Percentiles rank a stretch among this genome's conserved stretches.
Evolutionary conservation across 2,329 filamentous ascomycete species (phyloP).

Genomic region (Claviceps sp.): DNA sequence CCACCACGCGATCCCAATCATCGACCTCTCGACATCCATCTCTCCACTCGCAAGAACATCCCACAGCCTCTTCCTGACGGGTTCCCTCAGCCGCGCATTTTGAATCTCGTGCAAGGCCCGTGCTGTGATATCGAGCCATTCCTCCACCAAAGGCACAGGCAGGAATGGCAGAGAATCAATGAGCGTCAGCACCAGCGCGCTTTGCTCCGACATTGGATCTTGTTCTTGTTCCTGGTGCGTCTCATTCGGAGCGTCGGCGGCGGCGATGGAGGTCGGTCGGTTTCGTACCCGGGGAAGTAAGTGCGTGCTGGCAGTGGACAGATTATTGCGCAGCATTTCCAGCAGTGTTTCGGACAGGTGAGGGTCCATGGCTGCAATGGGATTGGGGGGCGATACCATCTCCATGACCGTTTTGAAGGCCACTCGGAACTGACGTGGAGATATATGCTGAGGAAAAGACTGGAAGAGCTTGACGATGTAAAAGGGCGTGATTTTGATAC

Average conservation of each 20-base stretch:
- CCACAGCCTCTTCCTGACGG: constrained; percentile 62
- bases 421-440: constrained; percentile 72
- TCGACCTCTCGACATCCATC: constrained; percentile 75
- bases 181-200: constrained; percentile 60
- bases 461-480: constrained; percentile 72
- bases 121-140: constrained; percentile 67
- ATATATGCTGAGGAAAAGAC: constrained; percentile 67
- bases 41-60: constrained; percentile 68
- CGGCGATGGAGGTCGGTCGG: constrained; percentile 12
- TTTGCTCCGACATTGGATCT: constrained; percentile 57
- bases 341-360: constrained; percentile 68
- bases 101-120: constrained; percentile 51
- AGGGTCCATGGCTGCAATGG: constrained; percentile 58
- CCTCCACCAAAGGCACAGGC: constrained; percentile 54
- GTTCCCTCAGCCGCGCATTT: constrained; percentile 47
- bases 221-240: constrained; percentile 13
- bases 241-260: constrained; percentile 16
- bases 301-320: constrained; percentile 35
- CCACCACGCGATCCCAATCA: constrained; percentile 79
- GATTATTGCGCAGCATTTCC: constrained; percentile 57
- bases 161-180: constrained; percentile 69
- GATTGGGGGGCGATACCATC: constrained; percentile 67
- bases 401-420: constrained; percentile 78
- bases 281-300: constrained; percentile 22
- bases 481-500: constrained; percentile 60